Percentiles rank a stretch among this genome's conserved stretches.
phyloP scores from a whole-genome alignment of 495 filamentous ascomycete genomes.

The Aspergillus egyptiacus region DNA sequence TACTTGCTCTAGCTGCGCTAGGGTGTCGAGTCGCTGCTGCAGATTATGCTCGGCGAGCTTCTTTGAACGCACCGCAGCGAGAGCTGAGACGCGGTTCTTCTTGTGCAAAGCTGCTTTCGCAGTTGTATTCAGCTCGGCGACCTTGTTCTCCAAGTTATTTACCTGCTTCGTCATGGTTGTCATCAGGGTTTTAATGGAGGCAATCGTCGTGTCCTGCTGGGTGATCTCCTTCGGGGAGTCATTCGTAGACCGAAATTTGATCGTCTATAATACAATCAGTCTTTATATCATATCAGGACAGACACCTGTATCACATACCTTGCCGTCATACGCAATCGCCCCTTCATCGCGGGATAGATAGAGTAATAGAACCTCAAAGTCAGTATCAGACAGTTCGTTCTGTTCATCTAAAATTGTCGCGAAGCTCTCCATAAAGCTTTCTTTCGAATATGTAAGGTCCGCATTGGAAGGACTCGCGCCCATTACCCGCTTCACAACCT shows the following conservation, averaged over 20 bases:
- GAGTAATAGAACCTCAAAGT: slow-evolving; percentile 63
- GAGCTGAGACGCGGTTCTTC: slow-evolving; percentile 67
- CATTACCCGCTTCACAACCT: slow-evolving; percentile 40
- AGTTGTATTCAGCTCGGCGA: slow-evolving; percentile 41
- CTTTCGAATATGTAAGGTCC: slow-evolving; percentile 61
- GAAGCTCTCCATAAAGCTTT: slow-evolving; percentile 57
- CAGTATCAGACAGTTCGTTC: slow-evolving; percentile 53
- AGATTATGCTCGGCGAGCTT: slow-evolving; percentile 72
- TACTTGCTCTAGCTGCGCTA: slow-evolving; percentile 77
- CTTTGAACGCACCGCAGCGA: slow-evolving; percentile 72
- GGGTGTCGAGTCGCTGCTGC: slow-evolving; percentile 57
- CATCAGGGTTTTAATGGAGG: slow-evolving; percentile 65
- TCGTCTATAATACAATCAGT: slow-evolving; percentile 43
- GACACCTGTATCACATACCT: slow-evolving; percentile 27
- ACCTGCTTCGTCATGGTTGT: slow-evolving; percentile 58
- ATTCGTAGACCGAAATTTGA: slow-evolving; percentile 62
- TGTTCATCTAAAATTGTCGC: slow-evolving; percentile 44
- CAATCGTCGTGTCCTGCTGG: slow-evolving; percentile 71
- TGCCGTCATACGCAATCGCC: slow-evolving; percentile 58
- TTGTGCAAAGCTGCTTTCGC: slow-evolving; percentile 62
- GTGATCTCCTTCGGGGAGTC: slow-evolving; percentile 50
- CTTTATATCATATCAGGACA: slow-evolving; percentile 10
- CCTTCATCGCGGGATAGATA: slow-evolving; percentile 67
- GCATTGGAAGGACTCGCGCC: slow-evolving; percentile 37
- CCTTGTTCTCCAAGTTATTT: slow-evolving; percentile 49